These are phyloP conservation scores for Davidsoniella australis DNA, from an alignment of 2,329 filamentous ascomycete genomes.

Conservation along the genomic window DNA sequence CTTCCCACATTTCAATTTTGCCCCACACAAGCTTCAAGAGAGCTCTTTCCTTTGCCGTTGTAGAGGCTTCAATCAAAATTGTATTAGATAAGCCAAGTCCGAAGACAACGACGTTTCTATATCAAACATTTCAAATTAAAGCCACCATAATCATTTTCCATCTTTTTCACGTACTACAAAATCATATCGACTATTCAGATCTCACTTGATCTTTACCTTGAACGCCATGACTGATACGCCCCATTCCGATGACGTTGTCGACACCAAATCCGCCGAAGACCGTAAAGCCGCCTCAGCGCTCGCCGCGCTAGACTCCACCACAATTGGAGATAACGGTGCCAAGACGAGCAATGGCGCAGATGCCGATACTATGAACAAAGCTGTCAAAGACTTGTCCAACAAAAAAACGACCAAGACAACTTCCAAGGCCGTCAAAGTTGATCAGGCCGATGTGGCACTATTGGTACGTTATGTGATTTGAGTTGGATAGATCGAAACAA, in stretches of 20 bases:
- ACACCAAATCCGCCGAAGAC: slow-evolving; percentile 55
- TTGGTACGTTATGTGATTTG: slow-evolving; percentile 32
- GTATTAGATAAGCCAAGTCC: no score
- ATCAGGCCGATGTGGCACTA: slow-evolving; percentile 51
- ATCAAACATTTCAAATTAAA: no score
- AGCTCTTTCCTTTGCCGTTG: no score
- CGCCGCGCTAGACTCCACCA: slow-evolving; percentile 41
- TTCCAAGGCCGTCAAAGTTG: slow-evolving; percentile 48
- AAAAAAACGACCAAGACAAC: slow-evolving; percentile 9
- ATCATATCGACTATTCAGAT: no score
- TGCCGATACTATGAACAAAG: slow-evolving; percentile 52
- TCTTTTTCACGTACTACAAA: no score
- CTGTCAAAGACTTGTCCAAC: slow-evolving; percentile 43
- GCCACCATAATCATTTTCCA: no score
- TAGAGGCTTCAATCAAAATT: no score
- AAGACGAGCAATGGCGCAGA: slow-evolving; percentile 29
- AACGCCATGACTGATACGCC: background rate
- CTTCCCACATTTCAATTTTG: no score
- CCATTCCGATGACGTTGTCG: slow-evolving; percentile 21
- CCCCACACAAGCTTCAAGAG: no score
- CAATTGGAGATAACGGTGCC: slow-evolving; percentile 22
- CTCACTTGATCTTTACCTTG: no score
- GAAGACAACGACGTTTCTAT: no score
- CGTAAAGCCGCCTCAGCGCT: slow-evolving; percentile 61
- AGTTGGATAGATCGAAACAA: background rate